These are phyloP conservation scores for Chytridium lagenaria DNA, from an alignment of 371 early-diverging fungal species.

Conservation along the genomic window DNA sequence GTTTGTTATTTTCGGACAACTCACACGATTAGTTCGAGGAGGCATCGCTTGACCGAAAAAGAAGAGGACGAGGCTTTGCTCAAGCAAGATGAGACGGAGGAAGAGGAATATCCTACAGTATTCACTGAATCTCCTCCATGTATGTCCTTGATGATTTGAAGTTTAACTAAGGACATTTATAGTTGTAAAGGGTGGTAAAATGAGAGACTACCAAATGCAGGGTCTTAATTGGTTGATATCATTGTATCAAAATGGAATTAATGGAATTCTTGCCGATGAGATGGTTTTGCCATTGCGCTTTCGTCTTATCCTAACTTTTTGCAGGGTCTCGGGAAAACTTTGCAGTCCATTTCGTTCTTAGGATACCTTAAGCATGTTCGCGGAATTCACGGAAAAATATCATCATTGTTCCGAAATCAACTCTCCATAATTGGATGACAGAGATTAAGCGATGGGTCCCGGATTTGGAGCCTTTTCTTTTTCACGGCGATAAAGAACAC, in stretches of 20 bases:
- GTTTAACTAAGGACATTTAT: conserved; percentile 6
- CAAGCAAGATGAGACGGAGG: conserved; percentile 67
- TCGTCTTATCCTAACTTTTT: neutral
- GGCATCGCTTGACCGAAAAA: conserved; percentile 93
- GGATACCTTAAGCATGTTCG: conserved; percentile 89
- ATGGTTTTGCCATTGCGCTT: conserved; percentile 73
- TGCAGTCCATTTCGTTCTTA: conserved; percentile 97
- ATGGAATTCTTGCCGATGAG: conserved; percentile 99
- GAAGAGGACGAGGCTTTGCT: conserved; percentile 94
- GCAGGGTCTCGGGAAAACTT: conserved; percentile 98
- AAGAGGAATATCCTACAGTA: conserved; percentile 63
- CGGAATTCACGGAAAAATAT: conserved; percentile 80
- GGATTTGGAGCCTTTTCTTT: conserved; percentile 85
- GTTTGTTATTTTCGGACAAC: neutral
- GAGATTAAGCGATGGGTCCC: conserved; percentile 97
- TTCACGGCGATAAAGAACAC: conserved; percentile 92
- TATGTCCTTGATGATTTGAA: conserved; percentile 41
- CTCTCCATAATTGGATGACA: conserved; percentile 96
- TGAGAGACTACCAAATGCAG: conserved; percentile 97
- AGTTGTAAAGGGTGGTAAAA: conserved; percentile 86
- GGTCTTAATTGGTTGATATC: conserved; percentile 99
- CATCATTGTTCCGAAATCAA: conserved; percentile 98
- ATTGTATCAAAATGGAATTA: conserved; percentile 96
- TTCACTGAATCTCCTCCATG: conserved; percentile 90
- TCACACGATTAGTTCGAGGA: conserved; percentile 53